Conservation (phyloP, 768 basidiomycete genomes). For the Russula ochroleuca region DNA sequence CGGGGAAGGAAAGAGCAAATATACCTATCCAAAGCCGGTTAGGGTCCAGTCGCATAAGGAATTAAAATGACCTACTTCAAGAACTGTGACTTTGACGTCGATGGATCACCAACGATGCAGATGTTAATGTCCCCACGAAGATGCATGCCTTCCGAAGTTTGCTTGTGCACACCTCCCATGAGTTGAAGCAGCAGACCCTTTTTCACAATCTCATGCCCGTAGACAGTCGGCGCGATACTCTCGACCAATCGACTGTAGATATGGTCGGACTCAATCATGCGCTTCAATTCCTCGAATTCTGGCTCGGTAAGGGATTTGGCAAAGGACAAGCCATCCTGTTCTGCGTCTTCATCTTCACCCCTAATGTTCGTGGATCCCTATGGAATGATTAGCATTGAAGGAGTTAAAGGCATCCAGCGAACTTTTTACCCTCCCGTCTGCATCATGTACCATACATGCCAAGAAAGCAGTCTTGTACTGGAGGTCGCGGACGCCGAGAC, state of each 20-base stretch:
- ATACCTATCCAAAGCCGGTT: slow-evolving; percentile 52
- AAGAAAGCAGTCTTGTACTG: slow-evolving; percentile 99
- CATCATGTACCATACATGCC: slow-evolving; percentile 94
- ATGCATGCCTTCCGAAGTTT: slow-evolving; percentile 94
- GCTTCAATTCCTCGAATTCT: slow-evolving; percentile 90
- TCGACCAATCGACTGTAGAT: slow-evolving; percentile 92
- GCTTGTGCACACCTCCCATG: slow-evolving; percentile 98
- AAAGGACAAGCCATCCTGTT: slow-evolving; percentile 78
- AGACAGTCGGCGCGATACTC: slow-evolving; percentile 96
- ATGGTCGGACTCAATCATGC: slow-evolving; percentile 91
- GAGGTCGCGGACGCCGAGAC: slow-evolving; percentile 88
- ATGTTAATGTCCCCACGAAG: slow-evolving; percentile 98
- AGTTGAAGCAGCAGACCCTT: slow-evolving; percentile 93
- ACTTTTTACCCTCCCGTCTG: slow-evolving; percentile 74
- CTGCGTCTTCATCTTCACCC: slow-evolving; percentile 79
- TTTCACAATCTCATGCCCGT: slow-evolving; percentile 98
- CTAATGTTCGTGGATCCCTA: slow-evolving; percentile 84
- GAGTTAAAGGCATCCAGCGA: background rate
- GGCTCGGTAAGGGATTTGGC: slow-evolving; percentile 85
- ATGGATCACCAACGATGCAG: slow-evolving; percentile 96
- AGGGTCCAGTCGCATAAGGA: slow-evolving; percentile 7
- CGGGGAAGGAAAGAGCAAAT: slow-evolving; percentile 97
- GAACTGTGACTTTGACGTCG: slow-evolving; percentile 98
- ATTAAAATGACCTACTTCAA: slow-evolving; percentile 64
- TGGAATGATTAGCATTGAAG: slow-evolving; percentile 6